These are phyloP conservation scores for Kodamaea kaohsiungensis DNA, from an alignment of 805 yeast species.

Conservation along the genomic window DNA sequence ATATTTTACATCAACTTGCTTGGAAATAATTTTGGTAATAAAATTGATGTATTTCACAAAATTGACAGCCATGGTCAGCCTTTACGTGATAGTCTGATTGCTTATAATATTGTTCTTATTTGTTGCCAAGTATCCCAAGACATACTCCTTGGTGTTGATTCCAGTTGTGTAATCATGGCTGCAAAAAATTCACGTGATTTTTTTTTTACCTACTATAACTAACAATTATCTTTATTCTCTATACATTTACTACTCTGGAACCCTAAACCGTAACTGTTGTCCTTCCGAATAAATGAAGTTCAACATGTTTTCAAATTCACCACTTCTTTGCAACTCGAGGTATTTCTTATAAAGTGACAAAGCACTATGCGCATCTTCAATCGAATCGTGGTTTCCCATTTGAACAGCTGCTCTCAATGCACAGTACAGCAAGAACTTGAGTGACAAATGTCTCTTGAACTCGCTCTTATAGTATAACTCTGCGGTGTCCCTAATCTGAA, in stretches of 20 bases:
- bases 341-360: conserved; percentile 73
- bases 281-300: conserved; percentile 74
- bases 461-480: conserved; percentile 74
- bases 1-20: too few relatives aligned
- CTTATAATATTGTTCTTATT: background rate
- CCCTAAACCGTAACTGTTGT: conserved; percentile 51
- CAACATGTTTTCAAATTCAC: conserved; percentile 61
- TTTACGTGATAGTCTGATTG: background rate
- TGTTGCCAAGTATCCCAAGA: too few relatives aligned
- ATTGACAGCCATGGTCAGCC: too few relatives aligned
- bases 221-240: background rate
- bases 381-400: conserved; percentile 92
- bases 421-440: conserved; percentile 83
- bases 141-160: too few relatives aligned
- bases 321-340: conserved; percentile 56
- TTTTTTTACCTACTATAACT: background rate
- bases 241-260: conserved; percentile 36
- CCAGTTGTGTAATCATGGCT: too few relatives aligned
- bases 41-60: too few relatives aligned
- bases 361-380: conserved; percentile 93
- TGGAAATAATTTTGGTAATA: too few relatives aligned
- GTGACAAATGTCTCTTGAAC: conserved; percentile 73
- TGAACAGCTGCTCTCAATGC: conserved; percentile 78
- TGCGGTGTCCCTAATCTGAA: conserved; percentile 88
- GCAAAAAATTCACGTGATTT: background rate